Percentiles rank a stretch among this genome's conserved stretches.
Evolutionary conservation across 768 basidiomycete species (phyloP).

Genomic region (Leccinum rimulosum): DNA sequence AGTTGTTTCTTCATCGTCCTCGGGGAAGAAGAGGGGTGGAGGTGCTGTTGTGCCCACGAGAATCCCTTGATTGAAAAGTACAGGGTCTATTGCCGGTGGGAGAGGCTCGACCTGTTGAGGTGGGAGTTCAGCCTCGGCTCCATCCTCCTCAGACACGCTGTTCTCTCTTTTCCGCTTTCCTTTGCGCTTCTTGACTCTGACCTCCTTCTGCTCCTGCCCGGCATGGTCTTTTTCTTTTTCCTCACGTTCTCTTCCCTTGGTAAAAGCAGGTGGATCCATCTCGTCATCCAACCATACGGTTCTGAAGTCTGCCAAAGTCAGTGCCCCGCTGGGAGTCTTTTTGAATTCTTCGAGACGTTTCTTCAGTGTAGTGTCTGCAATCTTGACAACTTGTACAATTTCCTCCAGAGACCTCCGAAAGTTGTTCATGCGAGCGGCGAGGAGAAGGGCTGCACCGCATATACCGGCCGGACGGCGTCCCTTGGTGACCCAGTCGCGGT

Average conservation of each 20-base stretch:
- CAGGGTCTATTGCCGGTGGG: conserved; percentile 47
- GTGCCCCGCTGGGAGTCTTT: conserved; percentile 76
- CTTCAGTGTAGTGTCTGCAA: conserved; percentile 91
- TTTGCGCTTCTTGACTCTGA: conserved; percentile 29
- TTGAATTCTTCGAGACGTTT: conserved; percentile 96
- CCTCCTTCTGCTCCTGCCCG: conserved; percentile 33
- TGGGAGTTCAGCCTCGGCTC: conserved; percentile 12
- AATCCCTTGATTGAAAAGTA: conserved; percentile 65
- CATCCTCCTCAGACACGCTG: conserved; percentile 35
- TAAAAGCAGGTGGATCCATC: conserved; percentile 89
- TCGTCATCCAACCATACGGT: conserved; percentile 90
- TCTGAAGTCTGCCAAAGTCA: conserved; percentile 88
- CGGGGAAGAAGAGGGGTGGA: conserved; percentile 43
- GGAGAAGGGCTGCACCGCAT: conserved; percentile 91
- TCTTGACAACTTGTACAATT: conserved; percentile 98
- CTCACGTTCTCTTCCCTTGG: conserved; percentile 70
- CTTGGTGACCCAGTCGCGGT: conserved; percentile 95
- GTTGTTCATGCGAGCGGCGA: conserved; percentile 98
- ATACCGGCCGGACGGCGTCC: conserved; percentile 96
- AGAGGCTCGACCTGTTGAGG: conserved; percentile 19
- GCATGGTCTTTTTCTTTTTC: conserved; percentile 48
- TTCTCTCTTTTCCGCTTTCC: conserved; percentile 42
- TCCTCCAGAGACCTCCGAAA: conserved; percentile 91
- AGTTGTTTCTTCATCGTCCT: conserved; percentile 39
- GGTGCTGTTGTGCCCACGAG: conserved; percentile 49